Evolutionary conservation across 2,329 filamentous ascomycete species (phyloP), one percentile per base, ranked within the genome.

Genomic region (Colletotrichum lupini): DNA sequence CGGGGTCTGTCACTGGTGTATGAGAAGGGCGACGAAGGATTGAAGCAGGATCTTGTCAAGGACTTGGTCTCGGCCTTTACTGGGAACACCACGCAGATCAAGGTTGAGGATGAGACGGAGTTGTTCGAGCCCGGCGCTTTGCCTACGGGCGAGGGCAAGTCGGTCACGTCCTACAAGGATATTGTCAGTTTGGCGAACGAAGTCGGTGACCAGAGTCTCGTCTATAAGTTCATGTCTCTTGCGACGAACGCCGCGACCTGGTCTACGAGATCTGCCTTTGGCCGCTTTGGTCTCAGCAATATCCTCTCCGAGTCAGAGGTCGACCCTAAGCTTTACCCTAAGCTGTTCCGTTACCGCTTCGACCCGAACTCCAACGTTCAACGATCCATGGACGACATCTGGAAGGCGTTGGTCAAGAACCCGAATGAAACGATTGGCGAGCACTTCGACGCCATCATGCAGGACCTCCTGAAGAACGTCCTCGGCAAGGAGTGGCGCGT

Each of bases 181-280:
- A 98, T 99, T 76, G 94, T 99, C 82, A 97, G 89, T 77, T 87
- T 99, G 60, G 97, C 97, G n/a, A 94, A 96, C 56, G 97, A 99
- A 83, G 95, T 98, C 42, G 97, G 97, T 12, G 96, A 99, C 78
- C 96, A 97, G 72, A 95, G 94, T 77, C 87, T 99, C n/a, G 94
- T 98, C 1, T 99, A 99, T 85, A 95, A 95, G 74, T 98, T 99
- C 84, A 99, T 99, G 97, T 96, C 95, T 0, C 88, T 99, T 76
- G 97, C 97, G 3, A 95, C 95, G 1, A 98, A 98, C 79, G 97
- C 97, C 60, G 95, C 95, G 0, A 97, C 97, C 19, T 99, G 97
- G 97, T 96, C 95, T 1, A 97, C 95, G n/a, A 91, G 97, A 63
- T 97, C 97, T 1, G 97, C 97, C 0, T 98, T 99, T 82, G 97